Evolutionary conservation across 78 protist species (phyloP), one percentile per base, ranked within the genome.

Genomic region (slime mould (Dictyostelium discoideum)): DNA sequence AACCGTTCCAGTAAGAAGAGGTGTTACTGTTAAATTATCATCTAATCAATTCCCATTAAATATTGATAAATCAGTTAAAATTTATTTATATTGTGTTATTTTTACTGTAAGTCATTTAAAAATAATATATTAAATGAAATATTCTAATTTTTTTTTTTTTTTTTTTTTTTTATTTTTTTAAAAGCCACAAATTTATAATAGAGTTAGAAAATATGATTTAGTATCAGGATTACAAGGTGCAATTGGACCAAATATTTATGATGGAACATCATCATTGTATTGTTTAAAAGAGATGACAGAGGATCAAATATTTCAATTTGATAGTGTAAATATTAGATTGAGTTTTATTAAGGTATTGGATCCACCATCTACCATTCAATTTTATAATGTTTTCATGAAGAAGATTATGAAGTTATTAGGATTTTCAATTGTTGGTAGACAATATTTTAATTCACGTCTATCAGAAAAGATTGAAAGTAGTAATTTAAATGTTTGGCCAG

Each of bases 401-500:
- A 26, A 84, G 20, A 5, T 85, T 6, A 85, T 85, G 92, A 32
- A 11, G 13, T 9, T 44, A 11, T n/a, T 74, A 2, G 92, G 63
- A 29, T 73, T 40, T 29, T 46, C 84, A 44, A 60, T 73, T 4
- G 77, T 85, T 24, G 92, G 92, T 6, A 44, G 73, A 73, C 84
- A 69, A 85, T 85, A 73, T 73, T 85, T 29, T 18, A 73, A 42
- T 74, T 85, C 92, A 44, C 74, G 77, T 40, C 50, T 85, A 0
- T 39, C 48, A 6, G 24, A 24, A 3, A 85, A 44, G 50, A 85
- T 85, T 29, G 92, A 85, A 74, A 48, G 84, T 37, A 48, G 40
- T 29, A 4, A 6, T 85, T 73, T 85, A 72, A 80, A 88, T 46
- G 29, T 92, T 26, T 92, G 89, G 88, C 42, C 81, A 24, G 96